Evolutionary conservation across 1,284 basidiomycete species (phyloP).

Genomic region (Garcileccinum viscosum): DNA sequence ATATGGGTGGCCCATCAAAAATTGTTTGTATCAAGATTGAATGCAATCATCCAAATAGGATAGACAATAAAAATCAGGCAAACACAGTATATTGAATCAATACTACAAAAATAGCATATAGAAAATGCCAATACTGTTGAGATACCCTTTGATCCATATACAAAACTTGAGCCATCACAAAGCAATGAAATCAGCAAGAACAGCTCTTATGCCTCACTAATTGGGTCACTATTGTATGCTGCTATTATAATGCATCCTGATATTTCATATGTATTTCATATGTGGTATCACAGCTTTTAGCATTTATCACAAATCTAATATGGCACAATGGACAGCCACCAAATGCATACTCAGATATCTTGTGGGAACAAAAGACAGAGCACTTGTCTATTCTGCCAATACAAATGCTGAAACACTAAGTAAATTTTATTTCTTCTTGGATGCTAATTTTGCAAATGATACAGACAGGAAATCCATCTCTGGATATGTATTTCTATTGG

Average conservation of each 20-base stretch:
- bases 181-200: not conserved
- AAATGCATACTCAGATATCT: not conserved
- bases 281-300: not conserved
- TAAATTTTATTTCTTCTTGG: not conserved
- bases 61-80: not conserved
- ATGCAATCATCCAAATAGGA: too few species aligned
- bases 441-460: not conserved
- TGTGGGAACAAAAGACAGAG: not conserved
- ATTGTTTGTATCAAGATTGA: not conserved
- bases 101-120: not conserved
- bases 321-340: not conserved
- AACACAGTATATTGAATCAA: not conserved
- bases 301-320: not conserved
- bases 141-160: not conserved
- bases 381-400: not conserved
- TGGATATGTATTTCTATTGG: not conserved
- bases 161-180: not conserved
- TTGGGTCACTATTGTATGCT: not conserved
- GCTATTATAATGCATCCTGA: not conserved
- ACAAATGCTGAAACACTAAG: not conserved
- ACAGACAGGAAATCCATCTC: not conserved
- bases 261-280: not conserved
- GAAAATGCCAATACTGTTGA: not conserved
- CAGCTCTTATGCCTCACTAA: not conserved
- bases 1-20: not conserved